Evolutionary conservation across 2,329 filamentous ascomycete species (phyloP).

Genomic region (Coniochaeta ligniaria): DNA sequence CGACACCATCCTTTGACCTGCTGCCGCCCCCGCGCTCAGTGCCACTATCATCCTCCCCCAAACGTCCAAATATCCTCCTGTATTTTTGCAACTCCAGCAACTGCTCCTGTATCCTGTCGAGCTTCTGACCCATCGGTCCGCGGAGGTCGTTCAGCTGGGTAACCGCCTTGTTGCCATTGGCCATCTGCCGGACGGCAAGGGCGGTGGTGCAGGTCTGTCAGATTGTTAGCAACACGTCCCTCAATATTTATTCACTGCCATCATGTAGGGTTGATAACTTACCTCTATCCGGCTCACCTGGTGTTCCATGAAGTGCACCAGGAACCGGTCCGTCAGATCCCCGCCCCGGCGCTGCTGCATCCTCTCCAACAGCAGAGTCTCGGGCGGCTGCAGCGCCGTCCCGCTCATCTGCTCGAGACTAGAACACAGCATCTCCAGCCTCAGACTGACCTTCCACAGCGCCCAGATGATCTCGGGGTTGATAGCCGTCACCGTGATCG

Average conservation of each 20-base stretch:
- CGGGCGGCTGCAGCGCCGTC: slow-evolving; percentile 64
- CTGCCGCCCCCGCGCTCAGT: slow-evolving; percentile 23
- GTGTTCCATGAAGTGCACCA: slow-evolving; percentile 87
- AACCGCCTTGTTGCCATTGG: slow-evolving; percentile 58
- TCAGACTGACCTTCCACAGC: slow-evolving; percentile 80
- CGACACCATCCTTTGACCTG: neutral
- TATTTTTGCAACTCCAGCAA: slow-evolving; percentile 58
- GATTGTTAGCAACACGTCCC: neutral
- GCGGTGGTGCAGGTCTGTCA: slow-evolving; percentile 72
- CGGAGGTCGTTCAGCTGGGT: slow-evolving; percentile 64
- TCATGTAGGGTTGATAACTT: slow-evolving; percentile 31
- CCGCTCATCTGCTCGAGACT: slow-evolving; percentile 66
- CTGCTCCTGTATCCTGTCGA: slow-evolving; percentile 53
- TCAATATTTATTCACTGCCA: too few species aligned
- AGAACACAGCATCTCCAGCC: slow-evolving; percentile 89
- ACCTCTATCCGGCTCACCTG: slow-evolving; percentile 96
- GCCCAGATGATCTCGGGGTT: slow-evolving; percentile 83
- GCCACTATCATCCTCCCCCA: slow-evolving; percentile 22
- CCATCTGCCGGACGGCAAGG: slow-evolving; percentile 70
- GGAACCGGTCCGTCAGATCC: slow-evolving; percentile 80
- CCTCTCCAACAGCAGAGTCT: slow-evolving; percentile 72
- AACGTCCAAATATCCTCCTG: slow-evolving; percentile 43
- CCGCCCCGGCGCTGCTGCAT: slow-evolving; percentile 57
- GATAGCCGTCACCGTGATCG: slow-evolving; percentile 62
- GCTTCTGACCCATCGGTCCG: slow-evolving; percentile 67